A percentile compares a stretch with the other conserved stretches of the same genome.
phyloP scores from a whole-genome alignment of 1,139 yeast genomes.

The Hansenula anomala region DNA sequence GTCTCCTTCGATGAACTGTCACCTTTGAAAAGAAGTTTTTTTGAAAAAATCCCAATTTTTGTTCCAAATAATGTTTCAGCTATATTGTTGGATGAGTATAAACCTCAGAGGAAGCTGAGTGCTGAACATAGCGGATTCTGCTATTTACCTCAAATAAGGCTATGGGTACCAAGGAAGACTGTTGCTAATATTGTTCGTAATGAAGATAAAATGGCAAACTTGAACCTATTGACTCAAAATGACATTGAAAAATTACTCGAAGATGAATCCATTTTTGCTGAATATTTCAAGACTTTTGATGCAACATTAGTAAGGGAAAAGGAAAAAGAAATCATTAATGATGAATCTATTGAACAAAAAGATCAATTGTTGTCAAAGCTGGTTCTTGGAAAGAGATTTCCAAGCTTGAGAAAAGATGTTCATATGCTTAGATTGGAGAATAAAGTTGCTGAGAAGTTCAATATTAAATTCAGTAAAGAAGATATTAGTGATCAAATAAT shows the following conservation, averaged over 20 bases:
- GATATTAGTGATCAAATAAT: not conserved
- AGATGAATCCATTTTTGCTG: constrained; percentile 5
- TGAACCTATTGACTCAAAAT: constrained; percentile 4
- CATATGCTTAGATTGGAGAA: not conserved
- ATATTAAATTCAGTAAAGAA: not conserved
- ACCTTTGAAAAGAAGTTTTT: constrained; percentile 46
- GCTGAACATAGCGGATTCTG: constrained; percentile 26
- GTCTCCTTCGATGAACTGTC: constrained; percentile 35
- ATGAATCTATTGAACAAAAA: not conserved
- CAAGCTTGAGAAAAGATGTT: constrained; percentile 1
- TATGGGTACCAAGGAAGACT: constrained; percentile 20
- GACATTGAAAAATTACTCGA: constrained; percentile 8
- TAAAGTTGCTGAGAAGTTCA: not conserved
- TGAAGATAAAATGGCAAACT: constrained; percentile 6
- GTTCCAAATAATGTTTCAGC: constrained; percentile 43
- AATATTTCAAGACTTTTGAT: constrained; percentile 8
- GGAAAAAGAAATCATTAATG: constrained; percentile 8
- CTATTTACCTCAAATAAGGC: constrained; percentile 27
- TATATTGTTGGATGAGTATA: constrained; percentile 28
- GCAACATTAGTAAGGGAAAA: constrained; percentile 12
- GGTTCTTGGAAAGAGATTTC: constrained; percentile 1
- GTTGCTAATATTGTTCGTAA: constrained; percentile 6
- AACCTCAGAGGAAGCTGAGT: constrained; percentile 14
- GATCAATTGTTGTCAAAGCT: constrained; percentile 1
- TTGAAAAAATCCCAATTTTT: constrained; percentile 50